Evolutionary conservation across 768 basidiomycete species (phyloP), one percentile per base, ranked within the genome.

Genomic region (Artomyces pyxidatus): DNA sequence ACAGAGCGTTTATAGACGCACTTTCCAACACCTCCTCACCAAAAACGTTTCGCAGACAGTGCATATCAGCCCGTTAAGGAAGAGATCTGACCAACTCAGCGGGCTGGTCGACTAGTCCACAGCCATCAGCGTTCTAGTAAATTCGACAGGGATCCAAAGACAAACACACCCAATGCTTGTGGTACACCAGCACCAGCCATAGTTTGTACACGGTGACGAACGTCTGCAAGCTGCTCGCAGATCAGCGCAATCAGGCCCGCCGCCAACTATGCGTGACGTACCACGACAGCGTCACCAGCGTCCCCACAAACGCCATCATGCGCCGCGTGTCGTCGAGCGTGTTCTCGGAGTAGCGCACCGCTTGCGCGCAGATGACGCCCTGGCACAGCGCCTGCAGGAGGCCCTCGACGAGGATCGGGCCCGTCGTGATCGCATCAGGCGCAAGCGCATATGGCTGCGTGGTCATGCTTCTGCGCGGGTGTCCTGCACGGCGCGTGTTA

Each of bases 21-120:
- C 78, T 68, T 73, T 74, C 73, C 75, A 80, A 49, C 77, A 77
- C 46, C 72, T 63, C 30, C 69, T 62, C 23, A 78, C 71, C 38
- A 74, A 74, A 51, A 73, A 78, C 3, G 65, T 60, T 57, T 78
- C 70, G 55, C 76, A 77, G 29, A 74, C 43, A 47, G 68, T 61
- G 53, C 69, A 71, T 30, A 78, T 69, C 8, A 70, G 55, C 3
- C 74, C 74, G 53, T 77, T 77, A 29, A 77, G 44, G 47, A 77
- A 71, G 29, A 76, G 54, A 43, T 75, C 74, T 0, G 68, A 62
- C 69, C 70, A 74, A 51, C 71, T 64, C 17, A 76, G 66, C 0
- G 58, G 58, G 48, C 66, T 73, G 3, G 65, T 63, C 30, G 70
- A 59, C 58, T 60, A 27, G 21, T 37, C 44, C 22, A 35, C 11